Base-by-base conservation (phyloP, 495 filamentous ascomycete genomes). In the Hypoxylon cercidicola region DNA sequence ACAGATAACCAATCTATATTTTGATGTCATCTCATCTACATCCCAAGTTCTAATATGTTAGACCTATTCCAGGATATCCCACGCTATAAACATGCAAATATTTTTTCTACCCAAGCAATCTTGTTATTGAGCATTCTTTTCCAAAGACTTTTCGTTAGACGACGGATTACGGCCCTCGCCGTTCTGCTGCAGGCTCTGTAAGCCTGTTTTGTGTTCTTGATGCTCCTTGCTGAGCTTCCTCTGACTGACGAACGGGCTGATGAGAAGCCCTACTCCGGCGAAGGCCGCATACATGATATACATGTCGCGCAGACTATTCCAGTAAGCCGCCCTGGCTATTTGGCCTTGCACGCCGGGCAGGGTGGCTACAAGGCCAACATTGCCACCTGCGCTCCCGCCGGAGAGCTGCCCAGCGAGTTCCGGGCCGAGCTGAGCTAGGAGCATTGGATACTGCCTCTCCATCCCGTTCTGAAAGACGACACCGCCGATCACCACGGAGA, bases 391-490 rank as follows among this genome's bases (percentile, higher is more conserved):
- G 43, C 84, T 85, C 18, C 68, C 68, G 8, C 83, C 83, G 0
- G 78, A 78, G 4, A 86, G 74, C 13, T 75, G 71, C 0, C 68
- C 55, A 0, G 81, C 83, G 1, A 75, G 57, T 2, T 78, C 71
- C 0, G 78, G 76, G 0, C 82, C 82, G 6, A 86, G 72, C 18
- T 78, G 52, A 16, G 71, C 55, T 5, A 77, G 16, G 2, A 83
- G 71, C 0, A 23, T 43, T 3, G 73, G 70, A 30, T 81, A 76
- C 53, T 81, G 79, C 39, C 73, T 74, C 62, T 80, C 65, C 81
- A 83, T 83, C 37, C 71, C 72, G 67, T 90, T 90, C 72, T 89
- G 85, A 76, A 96, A 96, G 25, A 97, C 86, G 1, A 93, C 90
- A 12, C 90, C 85, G 13, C 93, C 93, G 20, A 95, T 83, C 18